Conservation (phyloP, 140 eudicot species). For the Oenanthe javanica region DNA sequence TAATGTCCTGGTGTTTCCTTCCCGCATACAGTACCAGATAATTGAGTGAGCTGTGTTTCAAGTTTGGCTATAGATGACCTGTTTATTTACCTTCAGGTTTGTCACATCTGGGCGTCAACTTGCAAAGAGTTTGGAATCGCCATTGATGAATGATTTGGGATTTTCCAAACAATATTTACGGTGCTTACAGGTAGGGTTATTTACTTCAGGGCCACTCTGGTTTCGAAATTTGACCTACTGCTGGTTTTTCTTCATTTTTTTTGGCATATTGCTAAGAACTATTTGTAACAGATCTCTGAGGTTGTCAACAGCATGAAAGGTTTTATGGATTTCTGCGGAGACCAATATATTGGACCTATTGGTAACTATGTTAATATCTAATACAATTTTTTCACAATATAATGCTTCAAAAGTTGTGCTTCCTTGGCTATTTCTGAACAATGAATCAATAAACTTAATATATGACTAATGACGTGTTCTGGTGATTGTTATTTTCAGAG, state of each 20-base stretch:
- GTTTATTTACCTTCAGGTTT: conserved; percentile 43
- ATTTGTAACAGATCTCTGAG: conserved; percentile 12
- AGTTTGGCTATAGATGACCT: background rate
- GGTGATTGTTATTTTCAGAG: conserved; percentile 34
- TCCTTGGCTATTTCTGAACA: background rate
- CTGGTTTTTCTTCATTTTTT: background rate
- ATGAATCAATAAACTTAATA: too few relatives aligned
- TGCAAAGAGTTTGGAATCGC: conserved; percentile 48
- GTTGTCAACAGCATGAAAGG: too few relatives aligned
- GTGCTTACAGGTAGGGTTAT: conserved; percentile 60
- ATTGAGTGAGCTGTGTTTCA: background rate
- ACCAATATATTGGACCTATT: conserved; percentile 74
- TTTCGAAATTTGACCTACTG: background rate
- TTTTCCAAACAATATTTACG: conserved; percentile 89
- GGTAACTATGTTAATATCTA: conserved; percentile 27
- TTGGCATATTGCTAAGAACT: background rate
- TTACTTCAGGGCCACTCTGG: background rate
- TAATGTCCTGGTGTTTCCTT: background rate
- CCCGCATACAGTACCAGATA: background rate
- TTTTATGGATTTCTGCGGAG: conserved; percentile 51
- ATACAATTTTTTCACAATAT: background rate
- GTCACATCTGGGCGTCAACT: conserved; percentile 71
- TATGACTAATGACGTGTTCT: background rate
- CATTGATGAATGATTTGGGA: conserved; percentile 65
- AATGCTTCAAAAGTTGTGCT: background rate